Conservation (phyloP, 1,284 basidiomycete species). For the Coniferiporia weirii region DNA sequence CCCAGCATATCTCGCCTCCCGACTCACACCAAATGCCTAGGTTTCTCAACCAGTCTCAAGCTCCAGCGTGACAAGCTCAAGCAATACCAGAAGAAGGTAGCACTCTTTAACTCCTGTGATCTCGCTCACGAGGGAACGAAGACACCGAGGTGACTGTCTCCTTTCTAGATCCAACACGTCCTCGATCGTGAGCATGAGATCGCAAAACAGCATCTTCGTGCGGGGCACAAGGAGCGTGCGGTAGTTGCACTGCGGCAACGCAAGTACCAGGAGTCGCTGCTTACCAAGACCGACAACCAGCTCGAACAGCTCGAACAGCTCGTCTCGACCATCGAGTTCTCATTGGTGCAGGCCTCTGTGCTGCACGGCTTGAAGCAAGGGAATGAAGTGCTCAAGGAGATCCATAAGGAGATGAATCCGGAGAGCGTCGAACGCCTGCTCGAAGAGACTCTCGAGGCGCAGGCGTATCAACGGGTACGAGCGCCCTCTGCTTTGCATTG, state of each 20-base stretch:
- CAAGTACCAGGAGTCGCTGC: slow-evolving; percentile 90
- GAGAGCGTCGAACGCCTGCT: slow-evolving; percentile 92
- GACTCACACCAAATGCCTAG: not conserved
- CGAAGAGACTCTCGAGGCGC: slow-evolving; percentile 88
- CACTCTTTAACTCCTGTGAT: slow-evolving; percentile 25
- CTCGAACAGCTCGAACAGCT: slow-evolving; percentile 87
- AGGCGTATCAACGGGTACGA: slow-evolving; percentile 84
- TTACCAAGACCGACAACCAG: slow-evolving; percentile 87
- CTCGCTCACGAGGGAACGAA: not conserved
- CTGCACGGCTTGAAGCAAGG: slow-evolving; percentile 91
- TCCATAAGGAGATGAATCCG: slow-evolving; percentile 89
- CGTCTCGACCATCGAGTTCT: slow-evolving; percentile 94
- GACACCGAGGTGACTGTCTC: not conserved
- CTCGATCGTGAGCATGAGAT: slow-evolving; percentile 87
- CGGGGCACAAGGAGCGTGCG: slow-evolving; percentile 84
- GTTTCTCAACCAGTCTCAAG: slow-evolving; percentile 62
- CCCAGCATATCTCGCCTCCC: not conserved
- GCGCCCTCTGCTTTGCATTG: not conserved
- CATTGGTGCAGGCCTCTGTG: slow-evolving; percentile 89
- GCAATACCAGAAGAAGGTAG: slow-evolving; percentile 91
- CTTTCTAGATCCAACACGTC: slow-evolving; percentile 76
- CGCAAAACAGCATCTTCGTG: slow-evolving; percentile 75
- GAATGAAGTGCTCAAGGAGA: slow-evolving; percentile 87
- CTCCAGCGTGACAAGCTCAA: slow-evolving; percentile 92
- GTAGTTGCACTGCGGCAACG: slow-evolving; percentile 80